Evolutionary conservation across 2,329 filamentous ascomycete genomes (phyloP).

Genomic region (Fonsecaea nubica): DNA sequence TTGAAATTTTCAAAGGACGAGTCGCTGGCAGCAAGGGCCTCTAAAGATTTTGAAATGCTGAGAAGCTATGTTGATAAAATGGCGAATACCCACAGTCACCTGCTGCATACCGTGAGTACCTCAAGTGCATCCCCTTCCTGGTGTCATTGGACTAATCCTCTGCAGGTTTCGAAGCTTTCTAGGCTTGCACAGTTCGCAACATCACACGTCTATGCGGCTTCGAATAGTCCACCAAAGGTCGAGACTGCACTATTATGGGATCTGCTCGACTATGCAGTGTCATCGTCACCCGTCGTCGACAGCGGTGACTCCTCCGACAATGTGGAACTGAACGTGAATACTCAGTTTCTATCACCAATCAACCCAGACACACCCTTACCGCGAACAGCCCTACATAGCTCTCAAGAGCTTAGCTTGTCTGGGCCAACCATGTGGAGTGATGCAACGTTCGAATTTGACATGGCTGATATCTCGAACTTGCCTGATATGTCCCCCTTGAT

Average conservation of each 20-base stretch:
- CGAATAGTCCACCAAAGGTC: constrained; percentile 29
- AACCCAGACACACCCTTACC: constrained; percentile 25
- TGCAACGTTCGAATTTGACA: constrained; percentile 30
- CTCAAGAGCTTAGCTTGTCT: constrained; percentile 4
- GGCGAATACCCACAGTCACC: constrained; percentile 27
- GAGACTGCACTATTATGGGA: constrained; percentile 36
- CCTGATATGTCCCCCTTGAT: constrained; percentile 26
- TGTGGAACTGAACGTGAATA: constrained; percentile 36
- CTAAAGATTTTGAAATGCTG: constrained; percentile 30
- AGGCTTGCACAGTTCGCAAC: constrained; percentile 28
- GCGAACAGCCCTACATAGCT: neutral
- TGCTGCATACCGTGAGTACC: constrained; percentile 32
- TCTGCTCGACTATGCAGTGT: constrained; percentile 37
- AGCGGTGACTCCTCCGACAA: constrained; percentile 26
- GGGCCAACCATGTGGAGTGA: constrained; percentile 26
- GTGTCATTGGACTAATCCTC: neutral
- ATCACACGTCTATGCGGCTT: constrained; percentile 10
- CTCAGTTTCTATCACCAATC: constrained; percentile 35
- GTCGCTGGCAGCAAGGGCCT: constrained; percentile 24
- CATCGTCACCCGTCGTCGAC: constrained; percentile 26
- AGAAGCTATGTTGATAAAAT: constrained; percentile 30
- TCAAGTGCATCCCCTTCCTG: neutral
- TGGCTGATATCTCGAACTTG: constrained; percentile 31
- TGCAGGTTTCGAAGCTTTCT: constrained; percentile 24
- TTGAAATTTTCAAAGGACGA: constrained; percentile 35